phyloP scores from a whole-genome alignment of 208 protist species.

The Wallacemonas sp. region DNA sequence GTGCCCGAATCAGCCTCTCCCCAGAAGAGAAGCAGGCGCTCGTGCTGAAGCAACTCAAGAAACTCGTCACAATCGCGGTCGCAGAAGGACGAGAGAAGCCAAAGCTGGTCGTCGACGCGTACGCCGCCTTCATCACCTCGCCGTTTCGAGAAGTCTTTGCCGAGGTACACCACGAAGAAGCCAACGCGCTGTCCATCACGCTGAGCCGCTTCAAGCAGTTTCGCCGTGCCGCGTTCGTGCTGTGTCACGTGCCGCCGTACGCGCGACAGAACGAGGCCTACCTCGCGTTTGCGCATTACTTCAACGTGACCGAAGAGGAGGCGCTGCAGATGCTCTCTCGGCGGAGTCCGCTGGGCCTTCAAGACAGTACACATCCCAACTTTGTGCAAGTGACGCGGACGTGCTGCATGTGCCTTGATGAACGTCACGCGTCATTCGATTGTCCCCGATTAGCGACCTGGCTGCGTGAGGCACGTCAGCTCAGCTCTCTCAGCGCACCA shows the following conservation, averaged over 20 bases:
- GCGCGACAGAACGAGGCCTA: slow-evolving; percentile 61
- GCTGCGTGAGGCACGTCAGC: slow-evolving; percentile 49
- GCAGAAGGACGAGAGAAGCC: slow-evolving; percentile 18
- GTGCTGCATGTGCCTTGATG: slow-evolving; percentile 91
- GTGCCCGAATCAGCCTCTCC: slow-evolving; percentile 56
- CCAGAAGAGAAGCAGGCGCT: slow-evolving; percentile 72
- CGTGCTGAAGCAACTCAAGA: slow-evolving; percentile 57
- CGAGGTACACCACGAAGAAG: slow-evolving; percentile 39
- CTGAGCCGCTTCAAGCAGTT: slow-evolving; percentile 68
- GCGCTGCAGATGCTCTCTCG: slow-evolving; percentile 54
- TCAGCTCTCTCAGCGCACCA: background rate
- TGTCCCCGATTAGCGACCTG: slow-evolving; percentile 70
- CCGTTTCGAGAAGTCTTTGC: slow-evolving; percentile 77
- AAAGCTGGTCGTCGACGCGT: slow-evolving; percentile 65
- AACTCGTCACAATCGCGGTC: slow-evolving; percentile 35
- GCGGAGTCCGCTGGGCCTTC: slow-evolving; percentile 24
- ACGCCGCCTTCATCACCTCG: slow-evolving; percentile 77
- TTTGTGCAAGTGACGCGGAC: slow-evolving; percentile 85
- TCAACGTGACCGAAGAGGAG: slow-evolving; percentile 69
- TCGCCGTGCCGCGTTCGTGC: slow-evolving; percentile 77
- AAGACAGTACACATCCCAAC: slow-evolving; percentile 57
- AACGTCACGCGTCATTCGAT: slow-evolving; percentile 67
- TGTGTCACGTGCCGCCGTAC: slow-evolving; percentile 78
- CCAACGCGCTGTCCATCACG: slow-evolving; percentile 69
- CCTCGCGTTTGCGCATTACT: slow-evolving; percentile 52